Evolutionary conservation across 2,329 filamentous ascomycete species (phyloP).

Genomic region (Arthrobotrys pseudoclavata): DNA sequence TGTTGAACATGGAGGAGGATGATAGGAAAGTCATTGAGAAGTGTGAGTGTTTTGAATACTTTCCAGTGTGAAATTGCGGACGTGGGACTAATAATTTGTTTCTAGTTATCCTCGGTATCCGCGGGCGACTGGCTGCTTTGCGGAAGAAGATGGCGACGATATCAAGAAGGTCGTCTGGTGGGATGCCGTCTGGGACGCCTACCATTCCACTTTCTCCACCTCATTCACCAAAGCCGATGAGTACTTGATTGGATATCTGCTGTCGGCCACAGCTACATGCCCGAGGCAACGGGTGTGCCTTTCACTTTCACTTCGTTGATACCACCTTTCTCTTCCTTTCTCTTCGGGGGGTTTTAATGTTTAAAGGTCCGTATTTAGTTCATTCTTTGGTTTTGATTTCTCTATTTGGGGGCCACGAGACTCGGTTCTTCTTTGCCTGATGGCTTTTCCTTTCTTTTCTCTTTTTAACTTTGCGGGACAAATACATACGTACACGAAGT

Average conservation of each 20-base stretch:
- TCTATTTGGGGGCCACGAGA: background rate
- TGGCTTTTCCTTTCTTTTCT: constrained; percentile 22
- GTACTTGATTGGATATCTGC: constrained; percentile 13
- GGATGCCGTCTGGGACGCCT: constrained; percentile 49
- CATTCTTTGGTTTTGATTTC: constrained; percentile 20
- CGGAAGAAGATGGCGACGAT: constrained; percentile 70
- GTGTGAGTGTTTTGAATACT: constrained; percentile 66
- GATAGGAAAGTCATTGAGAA: constrained; percentile 70
- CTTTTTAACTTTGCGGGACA: constrained; percentile 33
- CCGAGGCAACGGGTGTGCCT: background rate
- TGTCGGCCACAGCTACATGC: background rate
- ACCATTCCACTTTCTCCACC: constrained; percentile 49
- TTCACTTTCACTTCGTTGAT: constrained; percentile 30
- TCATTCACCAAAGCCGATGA: constrained; percentile 55
- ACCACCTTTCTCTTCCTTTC: constrained; percentile 27
- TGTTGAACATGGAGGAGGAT: constrained; percentile 67
- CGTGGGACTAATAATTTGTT: constrained; percentile 61
- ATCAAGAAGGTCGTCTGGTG: constrained; percentile 67
- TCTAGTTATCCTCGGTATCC: constrained; percentile 70
- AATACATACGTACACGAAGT: constrained; percentile 25
- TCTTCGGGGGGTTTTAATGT: constrained; percentile 51
- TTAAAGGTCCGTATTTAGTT: constrained; percentile 52
- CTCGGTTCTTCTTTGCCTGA: constrained; percentile 14
- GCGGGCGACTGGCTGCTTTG: constrained; percentile 68
- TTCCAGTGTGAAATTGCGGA: background rate